These are phyloP conservation scores for Cordyceps javanica DNA, from an alignment of 2,329 filamentous ascomycete species.

Conservation along the genomic window DNA sequence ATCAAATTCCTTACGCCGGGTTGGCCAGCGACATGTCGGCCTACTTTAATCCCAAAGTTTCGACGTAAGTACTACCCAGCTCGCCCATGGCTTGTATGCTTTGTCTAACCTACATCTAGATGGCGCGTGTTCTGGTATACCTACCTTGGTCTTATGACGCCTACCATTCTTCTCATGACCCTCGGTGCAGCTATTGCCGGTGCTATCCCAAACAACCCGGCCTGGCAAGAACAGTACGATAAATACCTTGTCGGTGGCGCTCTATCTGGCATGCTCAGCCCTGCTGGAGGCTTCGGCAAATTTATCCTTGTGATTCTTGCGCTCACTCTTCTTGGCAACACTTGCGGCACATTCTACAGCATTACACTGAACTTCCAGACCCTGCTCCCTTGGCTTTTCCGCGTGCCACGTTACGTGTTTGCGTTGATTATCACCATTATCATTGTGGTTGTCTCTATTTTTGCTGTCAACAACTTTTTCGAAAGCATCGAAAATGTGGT, in stretches of 20 bases:
- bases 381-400: conserved; percentile 48
- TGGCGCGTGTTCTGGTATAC: conserved; percentile 48
- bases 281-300: conserved; percentile 54
- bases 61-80: conserved; percentile 32
- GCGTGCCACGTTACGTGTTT: conserved; percentile 52
- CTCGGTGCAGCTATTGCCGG: conserved; percentile 60
- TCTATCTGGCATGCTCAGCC: conserved; percentile 51
- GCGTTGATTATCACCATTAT: conserved; percentile 51
- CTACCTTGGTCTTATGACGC: conserved; percentile 48
- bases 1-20: conserved; percentile 56
- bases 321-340: conserved; percentile 52
- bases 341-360: conserved; percentile 54
- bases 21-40: conserved; percentile 55
- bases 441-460: conserved; percentile 53
- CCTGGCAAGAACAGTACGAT: conserved; percentile 49
- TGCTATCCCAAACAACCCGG: conserved; percentile 46
- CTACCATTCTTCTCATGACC: conserved; percentile 53
- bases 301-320: conserved; percentile 55
- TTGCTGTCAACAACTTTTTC: conserved; percentile 51
- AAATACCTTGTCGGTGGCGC: conserved; percentile 51
- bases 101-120: conserved; percentile 15
- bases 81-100: not conserved
- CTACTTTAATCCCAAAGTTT: conserved; percentile 51
- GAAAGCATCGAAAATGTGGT: conserved; percentile 51
- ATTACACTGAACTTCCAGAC: conserved; percentile 61